Evolutionary conservation across 1,284 basidiomycete species (phyloP), one percentile per base, ranked within the genome.

Genomic region (Trametes pubescens): DNA sequence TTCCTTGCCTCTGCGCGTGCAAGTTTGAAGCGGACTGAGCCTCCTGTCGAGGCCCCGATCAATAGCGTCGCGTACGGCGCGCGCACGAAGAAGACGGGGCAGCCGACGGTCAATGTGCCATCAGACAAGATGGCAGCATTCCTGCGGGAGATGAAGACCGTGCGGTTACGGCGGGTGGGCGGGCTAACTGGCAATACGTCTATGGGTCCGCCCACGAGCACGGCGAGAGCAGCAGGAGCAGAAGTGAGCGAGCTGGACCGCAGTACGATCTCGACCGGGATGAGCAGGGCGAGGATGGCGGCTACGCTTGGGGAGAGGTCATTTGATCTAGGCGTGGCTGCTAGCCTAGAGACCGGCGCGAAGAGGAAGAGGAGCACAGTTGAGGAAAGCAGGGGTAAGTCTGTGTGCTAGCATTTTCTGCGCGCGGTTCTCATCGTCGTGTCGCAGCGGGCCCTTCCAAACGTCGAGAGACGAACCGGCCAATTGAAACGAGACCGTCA

Each of bases 51-150:
- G 71, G 86, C 84, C 0, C 87, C 89, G 2, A 91, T 91, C 59
- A 91, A 89, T 64, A 76, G 80, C 5, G 75, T 71, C 6, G 65
- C 68, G 7, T 59, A 66, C 0, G 68, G 67, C 48, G 52, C 64
- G 22, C 67, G 67, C 16, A 71, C 76, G 14, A 81, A 80, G 57
- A 80, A 84, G 52, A 77, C 82, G 4, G 88, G 89, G 6, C 82
- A 85, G 59, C 87, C 91, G 0, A 87, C 89, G 0, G 80, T 92
- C 21, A 88, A 88, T 32, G 80, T 93, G 8, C 83, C 89, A 0
- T 81, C 86, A 4, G 92, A 93, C 65, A 91, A 92, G 73, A 92
- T 93, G 89, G 88, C 88, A 0, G 90, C 87, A 2, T 93, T 93
- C 71, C 74, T 93, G 65, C 87, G 78, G 14, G 92, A 93, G 74